Base-by-base conservation (phyloP, 768 basidiomycete species). In the Leccinum barrowsii region DNA sequence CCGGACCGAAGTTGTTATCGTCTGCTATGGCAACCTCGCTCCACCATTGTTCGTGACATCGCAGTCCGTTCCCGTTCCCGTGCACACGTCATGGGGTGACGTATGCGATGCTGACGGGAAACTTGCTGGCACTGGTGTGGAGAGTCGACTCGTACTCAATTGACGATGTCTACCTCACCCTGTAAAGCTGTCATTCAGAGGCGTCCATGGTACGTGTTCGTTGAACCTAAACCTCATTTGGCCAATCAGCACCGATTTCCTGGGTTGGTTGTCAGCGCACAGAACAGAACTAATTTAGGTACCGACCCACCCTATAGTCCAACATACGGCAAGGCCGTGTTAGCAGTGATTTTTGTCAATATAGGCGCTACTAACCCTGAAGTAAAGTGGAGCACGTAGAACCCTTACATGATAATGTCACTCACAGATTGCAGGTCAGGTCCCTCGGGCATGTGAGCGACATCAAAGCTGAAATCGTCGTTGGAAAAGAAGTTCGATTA, bases 401-500 rank as follows among this genome's bases (percentile, higher is more conserved):
- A 12, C n/a, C 17, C n/a, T 12, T 11, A 10, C 4, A 28, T 30
- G 6, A 1, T 58, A 2, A 49, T n/a, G 17, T 13, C 13, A 11
- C 68, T 44, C n/a, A 73, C 72, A 73, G 28, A 70, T 42, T 10
- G 70, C 69, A 26, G 71, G 73, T 69, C 73, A 75, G 7, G 70
- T 73, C 19, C 74, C 37, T 67, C 59, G 4, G 73, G 74, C 72
- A 75, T 75, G 47, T 70, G 68, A 2, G 44, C 61, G 15, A 74
- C 67, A 55, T 75, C 73, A 54, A 74, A 72, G 22, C 67, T 69
- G 42, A 19, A 17, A 12, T 42, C 12, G 3, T 13, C 4, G 22
- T 52, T n/a, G 21, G 44, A 37, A 15, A 28, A 21, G 7, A 46
- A 42, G 10, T 22, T 17, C 26, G 6, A 22, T 15, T 8, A n/a